A percentile compares a stretch with the other conserved stretches of the same genome.
These are phyloP conservation scores for Fomitopsis pinicola DNA, from an alignment of 1,284 basidiomycete species.

Conservation along the genomic window DNA sequence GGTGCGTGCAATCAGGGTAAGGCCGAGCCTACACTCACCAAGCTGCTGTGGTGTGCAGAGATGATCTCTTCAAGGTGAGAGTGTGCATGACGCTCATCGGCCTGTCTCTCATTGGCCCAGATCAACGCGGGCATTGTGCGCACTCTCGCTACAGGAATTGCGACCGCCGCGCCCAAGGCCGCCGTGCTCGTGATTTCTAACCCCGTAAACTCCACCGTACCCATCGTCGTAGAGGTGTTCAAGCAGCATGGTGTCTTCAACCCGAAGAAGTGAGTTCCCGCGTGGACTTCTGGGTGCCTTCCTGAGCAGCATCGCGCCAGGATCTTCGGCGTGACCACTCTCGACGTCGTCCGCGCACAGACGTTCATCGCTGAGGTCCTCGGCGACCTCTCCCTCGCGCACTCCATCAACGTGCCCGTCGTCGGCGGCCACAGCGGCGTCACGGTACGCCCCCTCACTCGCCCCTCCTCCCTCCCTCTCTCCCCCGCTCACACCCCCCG, in stretches of 20 bases:
- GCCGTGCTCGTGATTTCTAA: constrained; percentile 95
- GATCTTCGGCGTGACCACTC: constrained; percentile 96
- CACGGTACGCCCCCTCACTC: constrained; percentile 49
- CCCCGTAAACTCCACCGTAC: constrained; percentile 97
- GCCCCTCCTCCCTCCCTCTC: not conserved
- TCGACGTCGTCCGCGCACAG: constrained; percentile 96
- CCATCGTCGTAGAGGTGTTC: constrained; percentile 93
- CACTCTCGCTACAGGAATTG: constrained; percentile 88
- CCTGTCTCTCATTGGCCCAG: constrained; percentile 34
- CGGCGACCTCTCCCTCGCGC: constrained; percentile 57
- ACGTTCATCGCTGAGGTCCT: constrained; percentile 88
- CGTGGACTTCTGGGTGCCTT: constrained; percentile 23
- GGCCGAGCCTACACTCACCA: constrained; percentile 7
- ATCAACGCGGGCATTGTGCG: constrained; percentile 98
- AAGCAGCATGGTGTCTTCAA: constrained; percentile 92
- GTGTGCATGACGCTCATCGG: not conserved
- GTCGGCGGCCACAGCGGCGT: constrained; percentile 96
- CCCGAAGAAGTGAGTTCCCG: constrained; percentile 67
- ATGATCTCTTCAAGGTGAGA: constrained; percentile 88
- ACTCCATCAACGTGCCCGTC: constrained; percentile 81
- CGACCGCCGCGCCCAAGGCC: constrained; percentile 84
- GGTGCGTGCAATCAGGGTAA: constrained; percentile 39
- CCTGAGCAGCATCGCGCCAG: constrained; percentile 33
- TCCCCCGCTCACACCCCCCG: too few species aligned
- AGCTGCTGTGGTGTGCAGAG: constrained; percentile 42